Percentiles rank a stretch among this genome's conserved stretches.
Conservation (phyloP, 208 protist genomes). For the Kentomonas sorsogonicus region DNA sequence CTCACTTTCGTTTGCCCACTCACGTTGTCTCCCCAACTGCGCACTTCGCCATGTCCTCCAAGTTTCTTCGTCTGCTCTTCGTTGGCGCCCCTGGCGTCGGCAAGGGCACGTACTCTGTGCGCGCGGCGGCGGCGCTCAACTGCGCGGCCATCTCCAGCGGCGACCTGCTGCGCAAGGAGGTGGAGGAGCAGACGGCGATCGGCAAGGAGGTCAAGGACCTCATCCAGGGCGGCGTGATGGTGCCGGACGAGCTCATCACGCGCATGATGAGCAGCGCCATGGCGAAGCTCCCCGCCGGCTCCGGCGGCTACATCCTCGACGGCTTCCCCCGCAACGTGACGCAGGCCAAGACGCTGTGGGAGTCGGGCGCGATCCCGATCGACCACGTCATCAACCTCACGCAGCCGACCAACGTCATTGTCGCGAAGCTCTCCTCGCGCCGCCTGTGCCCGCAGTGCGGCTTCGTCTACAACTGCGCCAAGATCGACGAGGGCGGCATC, state of each 20-base stretch:
- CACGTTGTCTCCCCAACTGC: too few species aligned
- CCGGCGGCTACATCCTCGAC: conserved; percentile 85
- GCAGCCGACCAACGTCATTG: conserved; percentile 66
- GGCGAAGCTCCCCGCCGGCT: conserved; percentile 7
- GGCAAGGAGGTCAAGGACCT: conserved; percentile 39
- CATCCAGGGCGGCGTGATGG: conserved; percentile 64
- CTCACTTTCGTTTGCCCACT: too few species aligned
- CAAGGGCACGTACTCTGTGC: conserved; percentile 90
- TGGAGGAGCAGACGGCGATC: conserved; percentile 30
- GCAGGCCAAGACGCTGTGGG: conserved; percentile 72
- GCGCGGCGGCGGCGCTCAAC: conserved; percentile 64
- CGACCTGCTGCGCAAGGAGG: conserved; percentile 87
- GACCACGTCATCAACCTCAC: conserved; percentile 78
- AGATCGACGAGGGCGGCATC: conserved; percentile 64
- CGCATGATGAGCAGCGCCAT: conserved; percentile 50
- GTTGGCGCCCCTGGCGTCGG: conserved; percentile 89
- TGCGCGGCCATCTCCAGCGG: conserved; percentile 86
- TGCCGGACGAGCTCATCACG: conserved; percentile 74
- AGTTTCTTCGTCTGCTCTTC: conserved; percentile 62
- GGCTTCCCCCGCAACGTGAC: conserved; percentile 87
- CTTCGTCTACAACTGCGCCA: conserved; percentile 67
- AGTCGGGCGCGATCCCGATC: conserved; percentile 34
- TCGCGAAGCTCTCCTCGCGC: conserved; percentile 61
- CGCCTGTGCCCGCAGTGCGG: conserved; percentile 69
- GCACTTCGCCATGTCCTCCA: conserved; percentile 17